A percentile compares a stretch with the other conserved stretches of the same genome.
These are phyloP conservation scores for Fragaria iinumae DNA, from an alignment of 306 rosid species.

Conservation along the genomic window DNA sequence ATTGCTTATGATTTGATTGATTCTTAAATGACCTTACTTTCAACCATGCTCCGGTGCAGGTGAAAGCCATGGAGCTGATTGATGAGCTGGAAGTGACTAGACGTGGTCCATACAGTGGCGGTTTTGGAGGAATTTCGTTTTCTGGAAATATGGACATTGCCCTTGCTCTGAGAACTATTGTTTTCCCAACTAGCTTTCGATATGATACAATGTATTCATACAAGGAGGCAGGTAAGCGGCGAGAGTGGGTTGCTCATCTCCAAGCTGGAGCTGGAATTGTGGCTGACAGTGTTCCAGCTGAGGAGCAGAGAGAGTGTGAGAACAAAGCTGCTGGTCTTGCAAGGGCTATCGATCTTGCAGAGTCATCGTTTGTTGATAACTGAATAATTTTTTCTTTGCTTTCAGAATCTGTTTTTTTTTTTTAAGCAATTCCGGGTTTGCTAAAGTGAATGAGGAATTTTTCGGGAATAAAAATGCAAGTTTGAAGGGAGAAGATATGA, in stretches of 20 bases:
- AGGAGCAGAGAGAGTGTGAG: conserved; percentile 93
- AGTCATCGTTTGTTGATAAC: conserved; percentile 70
- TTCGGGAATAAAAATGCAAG: not conserved
- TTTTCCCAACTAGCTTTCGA: conserved; percentile 75
- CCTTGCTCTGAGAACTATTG: conserved; percentile 86
- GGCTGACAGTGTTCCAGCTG: conserved; percentile 87
- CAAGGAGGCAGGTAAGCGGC: conserved; percentile 69
- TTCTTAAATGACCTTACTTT: not conserved
- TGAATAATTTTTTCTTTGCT: conserved; percentile 12
- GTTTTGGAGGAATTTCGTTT: conserved; percentile 91
- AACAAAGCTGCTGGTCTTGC: conserved; percentile 96
- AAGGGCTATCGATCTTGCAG: conserved; percentile 93
- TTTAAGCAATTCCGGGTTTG: not conserved
- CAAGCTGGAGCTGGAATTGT: conserved; percentile 98
- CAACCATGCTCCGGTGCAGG: conserved; percentile 51
- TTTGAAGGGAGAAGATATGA: not conserved
- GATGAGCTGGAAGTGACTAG: conserved; percentile 84
- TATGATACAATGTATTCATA: conserved; percentile 82
- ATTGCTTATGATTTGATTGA: not conserved
- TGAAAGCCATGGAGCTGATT: conserved; percentile 96
- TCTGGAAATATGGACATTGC: conserved; percentile 88
- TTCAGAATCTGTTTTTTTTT: not conserved
- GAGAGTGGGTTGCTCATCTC: conserved; percentile 89
- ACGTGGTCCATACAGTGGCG: conserved; percentile 98
- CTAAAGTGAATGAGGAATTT: not conserved